These are phyloP conservation scores for Scheffersomyces coipomensis DNA, from an alignment of 805 yeast species.

Conservation along the genomic window DNA sequence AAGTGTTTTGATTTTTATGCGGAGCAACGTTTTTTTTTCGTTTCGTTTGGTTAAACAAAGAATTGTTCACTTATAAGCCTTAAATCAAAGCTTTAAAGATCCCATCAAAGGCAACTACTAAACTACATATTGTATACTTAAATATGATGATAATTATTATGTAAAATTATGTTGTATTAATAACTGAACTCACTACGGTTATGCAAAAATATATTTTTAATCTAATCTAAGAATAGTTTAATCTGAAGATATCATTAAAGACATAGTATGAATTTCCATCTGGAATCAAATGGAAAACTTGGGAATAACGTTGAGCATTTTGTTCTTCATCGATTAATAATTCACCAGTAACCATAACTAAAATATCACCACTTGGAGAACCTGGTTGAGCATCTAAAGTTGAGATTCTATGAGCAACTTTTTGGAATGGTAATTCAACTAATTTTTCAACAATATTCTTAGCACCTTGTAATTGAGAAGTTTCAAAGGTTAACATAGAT, in stretches of 20 bases:
- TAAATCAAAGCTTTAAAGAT: no score
- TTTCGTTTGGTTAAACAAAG: no score
- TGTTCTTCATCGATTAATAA: slow-evolving; percentile 90
- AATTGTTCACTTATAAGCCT: no score
- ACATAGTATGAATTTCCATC: slow-evolving; percentile 91
- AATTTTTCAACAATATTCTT: slow-evolving; percentile 90
- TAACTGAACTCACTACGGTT: no score
- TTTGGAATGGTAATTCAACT: slow-evolving; percentile 83
- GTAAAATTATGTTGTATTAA: no score
- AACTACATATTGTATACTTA: no score
- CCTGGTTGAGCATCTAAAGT: slow-evolving; percentile 99
- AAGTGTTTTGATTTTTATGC: no score
- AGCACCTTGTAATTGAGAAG: slow-evolving; percentile 92
- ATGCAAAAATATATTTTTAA: no score
- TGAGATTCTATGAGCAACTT: slow-evolving; percentile 89
- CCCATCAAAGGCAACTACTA: no score
- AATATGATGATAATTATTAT: no score
- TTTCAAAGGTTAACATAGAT: slow-evolving; percentile 96
- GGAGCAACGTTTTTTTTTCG: no score
- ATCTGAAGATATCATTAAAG: slow-evolving; percentile 94
- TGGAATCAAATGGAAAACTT: slow-evolving; percentile 94
- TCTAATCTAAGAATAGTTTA: slow-evolving; percentile 71
- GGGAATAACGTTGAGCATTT: slow-evolving; percentile 94
- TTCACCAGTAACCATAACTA: slow-evolving; percentile 98
- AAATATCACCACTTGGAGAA: slow-evolving; percentile 85